phyloP scores from a whole-genome alignment of 345 rosid genomes.

The Sonneratia caseolaris region DNA sequence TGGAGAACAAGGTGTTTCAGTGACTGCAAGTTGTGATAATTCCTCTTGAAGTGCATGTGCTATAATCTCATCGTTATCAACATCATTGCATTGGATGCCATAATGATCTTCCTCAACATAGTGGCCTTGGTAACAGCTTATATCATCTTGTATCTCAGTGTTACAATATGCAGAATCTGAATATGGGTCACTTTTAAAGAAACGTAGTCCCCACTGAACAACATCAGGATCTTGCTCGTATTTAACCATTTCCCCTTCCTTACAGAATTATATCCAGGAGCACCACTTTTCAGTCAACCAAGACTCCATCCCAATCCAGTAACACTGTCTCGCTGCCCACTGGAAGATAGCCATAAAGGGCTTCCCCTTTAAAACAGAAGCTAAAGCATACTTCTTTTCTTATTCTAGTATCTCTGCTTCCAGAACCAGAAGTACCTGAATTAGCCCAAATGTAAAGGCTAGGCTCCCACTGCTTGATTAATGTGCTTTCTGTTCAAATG shows the following conservation, averaged over 20 bases:
- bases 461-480: too few species aligned
- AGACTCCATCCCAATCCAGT: background rate
- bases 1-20: constrained; percentile 26
- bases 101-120: constrained; percentile 31
- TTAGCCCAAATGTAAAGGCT: background rate
- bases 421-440: background rate
- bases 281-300: background rate
- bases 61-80: constrained; percentile 45
- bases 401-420: background rate
- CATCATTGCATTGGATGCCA: constrained; percentile 18
- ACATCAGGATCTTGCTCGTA: constrained; percentile 55
- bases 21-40: constrained; percentile 47
- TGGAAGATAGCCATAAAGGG: background rate
- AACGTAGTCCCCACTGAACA: constrained; percentile 47
- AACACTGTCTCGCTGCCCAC: background rate
- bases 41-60: constrained; percentile 60
- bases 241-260: constrained; percentile 23
- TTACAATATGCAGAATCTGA: constrained; percentile 27
- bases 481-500: too few species aligned
- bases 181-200: constrained; percentile 46
- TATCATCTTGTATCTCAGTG: constrained; percentile 22
- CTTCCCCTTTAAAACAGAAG: background rate
- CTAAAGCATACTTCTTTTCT: background rate
- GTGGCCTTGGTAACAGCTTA: constrained; percentile 28
- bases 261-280: background rate